These are phyloP conservation scores for Trichoderma sp. DNA, from an alignment of 2,329 filamentous ascomycete species.

Conservation along the genomic window DNA sequence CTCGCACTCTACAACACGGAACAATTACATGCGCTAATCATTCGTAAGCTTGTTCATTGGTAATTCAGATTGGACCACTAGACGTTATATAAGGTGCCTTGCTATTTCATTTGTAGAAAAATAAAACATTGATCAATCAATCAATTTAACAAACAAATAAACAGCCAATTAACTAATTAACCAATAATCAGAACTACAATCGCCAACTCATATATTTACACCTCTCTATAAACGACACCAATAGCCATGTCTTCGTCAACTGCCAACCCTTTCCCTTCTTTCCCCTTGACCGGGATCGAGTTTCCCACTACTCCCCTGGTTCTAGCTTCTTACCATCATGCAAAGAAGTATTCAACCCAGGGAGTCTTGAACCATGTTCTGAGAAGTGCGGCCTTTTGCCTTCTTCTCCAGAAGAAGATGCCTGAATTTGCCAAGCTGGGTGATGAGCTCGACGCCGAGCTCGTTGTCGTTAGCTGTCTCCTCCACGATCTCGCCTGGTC, in stretches of 20 bases:
- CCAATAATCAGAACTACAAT: neutral
- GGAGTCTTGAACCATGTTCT: neutral
- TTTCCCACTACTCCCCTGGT: neutral
- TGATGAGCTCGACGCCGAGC: neutral
- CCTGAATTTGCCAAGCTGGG: neutral
- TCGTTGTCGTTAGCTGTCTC: neutral
- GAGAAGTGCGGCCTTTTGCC: neutral
- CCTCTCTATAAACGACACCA: neutral
- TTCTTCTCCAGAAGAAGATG: slow-evolving; percentile 1
- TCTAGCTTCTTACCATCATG: neutral
- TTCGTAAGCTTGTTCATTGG: neutral
- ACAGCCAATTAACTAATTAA: neutral
- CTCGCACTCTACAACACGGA: neutral
- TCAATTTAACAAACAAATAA: no score
- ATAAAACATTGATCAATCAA: neutral
- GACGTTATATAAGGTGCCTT: neutral
- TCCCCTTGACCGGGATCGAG: neutral
- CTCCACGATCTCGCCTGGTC: neutral
- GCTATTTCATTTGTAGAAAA: neutral
- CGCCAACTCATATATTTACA: neutral
- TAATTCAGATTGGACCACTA: neutral
- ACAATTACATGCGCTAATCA: neutral
- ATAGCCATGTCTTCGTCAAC: neutral
- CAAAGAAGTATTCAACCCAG: neutral
- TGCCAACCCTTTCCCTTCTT: neutral